Base-by-base conservation (phyloP, 2,329 filamentous ascomycete genomes). In the Colletotrichum liriopes region DNA sequence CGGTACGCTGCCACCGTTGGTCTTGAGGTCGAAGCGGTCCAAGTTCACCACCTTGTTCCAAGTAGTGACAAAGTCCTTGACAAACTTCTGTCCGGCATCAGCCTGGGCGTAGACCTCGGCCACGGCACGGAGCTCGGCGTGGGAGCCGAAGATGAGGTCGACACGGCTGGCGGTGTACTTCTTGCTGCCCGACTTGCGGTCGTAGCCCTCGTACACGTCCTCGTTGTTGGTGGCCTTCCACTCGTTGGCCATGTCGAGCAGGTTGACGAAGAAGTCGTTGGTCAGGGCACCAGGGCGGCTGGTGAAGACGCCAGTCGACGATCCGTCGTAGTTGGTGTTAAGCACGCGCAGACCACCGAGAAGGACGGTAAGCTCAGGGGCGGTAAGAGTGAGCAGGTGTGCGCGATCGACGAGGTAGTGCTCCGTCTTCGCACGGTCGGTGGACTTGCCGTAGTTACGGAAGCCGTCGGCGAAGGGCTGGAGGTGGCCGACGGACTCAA, bases 211-310 rank as follows among this genome's bases (percentile, higher is more conserved):
- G 81, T 88, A 94, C 62, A 86, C 67, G 76, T 94, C 92, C 43
- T 82, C 79, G 65, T 81, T 82, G n/a, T 77, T 75, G 49, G 83
- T 83, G 0, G 88, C 77, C 83, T 90, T 90, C 93, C 93, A 95
- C 29, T 82, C 85, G 8, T 88, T 93, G 81, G 82, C 84, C 77
- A 87, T 89, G 78, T 94, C 92, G 32, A 95, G 88, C 1, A 95
- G 86, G 84, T 95, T 94, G 82, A 93, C 88, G 78, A 95, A 95
- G 87, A 94, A 95, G 84, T 95, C 93, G 82, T 93, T 94, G 78
- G 90, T 93, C 77, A 95, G 86, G 76, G 89, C 82, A 52, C 93
- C 93, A 1, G 92, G 91, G 9, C 85, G 86, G 76, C 87, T 86
- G 68, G 93, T 95, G 78, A 95, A 86, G 70, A 95, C 87, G 71